Conservation (phyloP, 495 filamentous ascomycete species). For the Annulohypoxylon nitens region DNA sequence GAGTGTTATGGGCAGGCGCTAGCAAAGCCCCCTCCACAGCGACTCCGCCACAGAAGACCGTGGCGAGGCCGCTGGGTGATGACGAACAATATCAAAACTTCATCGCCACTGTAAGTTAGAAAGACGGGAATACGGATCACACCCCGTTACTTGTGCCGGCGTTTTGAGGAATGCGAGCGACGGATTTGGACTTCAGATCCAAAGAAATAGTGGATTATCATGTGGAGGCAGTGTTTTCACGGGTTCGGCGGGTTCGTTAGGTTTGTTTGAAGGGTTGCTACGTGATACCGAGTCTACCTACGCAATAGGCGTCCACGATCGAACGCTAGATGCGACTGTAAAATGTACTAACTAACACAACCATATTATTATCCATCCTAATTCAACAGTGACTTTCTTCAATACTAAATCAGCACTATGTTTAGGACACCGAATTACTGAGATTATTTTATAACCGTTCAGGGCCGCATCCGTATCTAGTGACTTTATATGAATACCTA, state of each 20-base stretch:
- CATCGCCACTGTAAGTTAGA: constrained; percentile 55
- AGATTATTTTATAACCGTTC: background rate
- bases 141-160: constrained; percentile 9
- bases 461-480: background rate
- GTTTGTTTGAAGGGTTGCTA: constrained; percentile 18
- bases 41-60: constrained; percentile 48
- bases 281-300: constrained; percentile 34
- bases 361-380: background rate
- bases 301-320: constrained; percentile 15
- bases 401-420: background rate
- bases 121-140: constrained; percentile 14
- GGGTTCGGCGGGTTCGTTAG: constrained; percentile 6
- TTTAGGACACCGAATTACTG: background rate
- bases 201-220: constrained; percentile 7
- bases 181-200: background rate
- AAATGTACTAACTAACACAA: background rate
- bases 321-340: background rate
- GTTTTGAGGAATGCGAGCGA: constrained; percentile 1
- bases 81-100: constrained; percentile 65
- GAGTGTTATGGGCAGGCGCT: constrained; percentile 57
- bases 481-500: no score
- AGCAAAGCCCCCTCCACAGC: constrained; percentile 53
- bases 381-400: background rate
- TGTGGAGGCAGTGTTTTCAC: constrained; percentile 15
- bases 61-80: constrained; percentile 52